phyloP scores from a whole-genome alignment of 176 grass and related monocot species.

The Cocos nucifera region DNA sequence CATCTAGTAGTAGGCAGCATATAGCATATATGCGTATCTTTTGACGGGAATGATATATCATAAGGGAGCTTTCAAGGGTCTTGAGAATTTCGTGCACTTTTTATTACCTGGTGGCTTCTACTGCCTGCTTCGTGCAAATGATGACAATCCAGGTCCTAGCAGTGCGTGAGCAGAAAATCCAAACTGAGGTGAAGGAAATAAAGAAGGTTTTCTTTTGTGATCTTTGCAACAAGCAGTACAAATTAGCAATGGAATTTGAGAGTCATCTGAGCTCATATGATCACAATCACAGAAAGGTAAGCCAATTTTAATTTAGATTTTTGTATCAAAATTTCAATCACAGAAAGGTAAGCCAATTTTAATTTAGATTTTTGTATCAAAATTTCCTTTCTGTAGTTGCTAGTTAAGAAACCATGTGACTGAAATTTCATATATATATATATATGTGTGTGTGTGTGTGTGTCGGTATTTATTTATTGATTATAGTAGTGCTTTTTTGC shows the following conservation, averaged over 20 bases:
- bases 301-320: background rate
- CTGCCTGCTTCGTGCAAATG: slow-evolving; percentile 76
- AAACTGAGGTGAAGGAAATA: slow-evolving; percentile 94
- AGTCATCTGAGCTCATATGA: slow-evolving; percentile 95
- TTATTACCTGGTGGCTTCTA: slow-evolving; percentile 84
- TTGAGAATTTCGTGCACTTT: slow-evolving; percentile 53
- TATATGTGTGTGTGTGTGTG: too few relatives aligned
- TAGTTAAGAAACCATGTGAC: too few relatives aligned
- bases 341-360: slow-evolving; percentile 53
- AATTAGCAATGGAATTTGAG: slow-evolving; percentile 91
- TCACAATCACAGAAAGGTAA: slow-evolving; percentile 95
- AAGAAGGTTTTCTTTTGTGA: slow-evolving; percentile 88
- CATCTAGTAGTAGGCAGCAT: slow-evolving; percentile 22
- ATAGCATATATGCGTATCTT: slow-evolving; percentile 17
- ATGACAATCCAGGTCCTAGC: slow-evolving; percentile 99
- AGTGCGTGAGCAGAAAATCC: slow-evolving; percentile 94
- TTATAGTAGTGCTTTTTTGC: too few relatives aligned
- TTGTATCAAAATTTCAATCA: slow-evolving; percentile 34
- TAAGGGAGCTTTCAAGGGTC: slow-evolving; percentile 28
- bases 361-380: background rate
- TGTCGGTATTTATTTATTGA: too few relatives aligned
- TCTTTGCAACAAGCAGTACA: slow-evolving; percentile 96
- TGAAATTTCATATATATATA: too few relatives aligned
- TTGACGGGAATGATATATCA: slow-evolving; percentile 18
- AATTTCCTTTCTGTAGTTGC: background rate